Conservation (phyloP, 305 asterid species). For the Rubia tinctorum region DNA sequence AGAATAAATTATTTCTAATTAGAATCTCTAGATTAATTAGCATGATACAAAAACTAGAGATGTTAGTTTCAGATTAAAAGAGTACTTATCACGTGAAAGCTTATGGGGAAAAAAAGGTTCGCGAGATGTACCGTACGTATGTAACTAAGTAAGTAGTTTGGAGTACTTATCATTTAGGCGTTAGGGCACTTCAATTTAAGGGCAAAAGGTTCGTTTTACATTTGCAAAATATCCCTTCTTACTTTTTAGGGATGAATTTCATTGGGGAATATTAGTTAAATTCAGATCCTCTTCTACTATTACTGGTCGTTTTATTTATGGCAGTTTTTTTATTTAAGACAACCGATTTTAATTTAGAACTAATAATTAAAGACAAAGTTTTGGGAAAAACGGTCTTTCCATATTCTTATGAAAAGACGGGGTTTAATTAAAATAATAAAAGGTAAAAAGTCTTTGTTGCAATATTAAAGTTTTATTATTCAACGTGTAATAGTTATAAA, state of each 20-base stretch:
- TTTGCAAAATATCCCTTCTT: not conserved
- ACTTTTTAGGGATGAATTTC: not conserved
- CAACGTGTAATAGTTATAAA: too few species aligned
- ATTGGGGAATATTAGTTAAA: too few species aligned
- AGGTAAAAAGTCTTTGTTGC: too few species aligned
- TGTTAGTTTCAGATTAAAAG: not conserved
- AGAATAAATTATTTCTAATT: too few species aligned
- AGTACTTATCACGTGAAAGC: not conserved
- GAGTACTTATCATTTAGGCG: constrained; percentile 3
- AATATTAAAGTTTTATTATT: too few species aligned
- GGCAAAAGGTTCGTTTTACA: not conserved
- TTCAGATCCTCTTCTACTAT: not conserved
- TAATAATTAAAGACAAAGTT: too few species aligned
- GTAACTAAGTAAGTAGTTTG: not conserved
- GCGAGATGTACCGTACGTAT: not conserved
- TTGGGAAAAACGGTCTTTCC: too few species aligned
- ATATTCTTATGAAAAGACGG: too few species aligned
- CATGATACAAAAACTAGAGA: too few species aligned
- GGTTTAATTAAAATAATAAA: too few species aligned
- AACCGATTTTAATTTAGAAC: not conserved
- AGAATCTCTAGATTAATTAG: too few species aligned
- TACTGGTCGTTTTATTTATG: too few species aligned
- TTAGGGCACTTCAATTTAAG: not conserved
- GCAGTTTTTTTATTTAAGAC: not conserved
- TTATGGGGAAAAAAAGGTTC: not conserved